A percentile compares a stretch with the other conserved stretches of the same genome.
phyloP scores from a whole-genome alignment of 371 early-diverging fungal species.

The Syncephalastrum contaminatum region DNA sequence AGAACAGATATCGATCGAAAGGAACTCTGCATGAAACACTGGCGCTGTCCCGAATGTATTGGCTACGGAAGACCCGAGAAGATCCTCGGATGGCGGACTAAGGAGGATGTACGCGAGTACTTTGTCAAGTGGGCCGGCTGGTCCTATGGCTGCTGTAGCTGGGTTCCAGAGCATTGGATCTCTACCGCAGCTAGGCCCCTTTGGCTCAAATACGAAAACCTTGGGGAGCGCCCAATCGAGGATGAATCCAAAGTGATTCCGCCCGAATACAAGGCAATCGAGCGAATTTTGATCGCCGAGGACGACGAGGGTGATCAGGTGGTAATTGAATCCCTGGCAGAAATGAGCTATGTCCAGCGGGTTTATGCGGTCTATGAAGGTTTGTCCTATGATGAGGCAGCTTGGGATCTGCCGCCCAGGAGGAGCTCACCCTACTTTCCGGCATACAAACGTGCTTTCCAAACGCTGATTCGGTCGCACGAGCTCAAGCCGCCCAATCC shows the following conservation, averaged over 20 bases:
- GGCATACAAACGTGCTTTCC: too few species aligned
- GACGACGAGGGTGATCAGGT: constrained; percentile 28
- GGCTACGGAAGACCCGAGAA: constrained; percentile 14
- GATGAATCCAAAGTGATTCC: constrained; percentile 22
- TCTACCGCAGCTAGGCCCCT: constrained; percentile 17
- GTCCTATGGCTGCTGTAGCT: constrained; percentile 55
- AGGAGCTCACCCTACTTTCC: too few species aligned
- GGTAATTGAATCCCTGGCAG: background rate
- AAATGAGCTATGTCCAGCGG: constrained; percentile 18
- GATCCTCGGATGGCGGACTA: constrained; percentile 12
- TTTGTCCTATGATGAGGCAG: constrained; percentile 50
- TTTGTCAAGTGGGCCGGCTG: constrained; percentile 56
- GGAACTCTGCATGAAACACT: constrained; percentile 22
- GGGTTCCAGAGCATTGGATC: constrained; percentile 58
- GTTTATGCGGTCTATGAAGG: constrained; percentile 48
- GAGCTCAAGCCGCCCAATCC: too few species aligned
- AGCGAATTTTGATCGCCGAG: constrained; percentile 46
- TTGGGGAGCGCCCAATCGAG: constrained; percentile 10
- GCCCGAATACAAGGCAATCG: constrained; percentile 41
- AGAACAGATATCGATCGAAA: too few species aligned
- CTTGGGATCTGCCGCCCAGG: too few species aligned
- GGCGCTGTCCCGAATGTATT: constrained; percentile 42
- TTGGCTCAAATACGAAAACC: constrained; percentile 28
- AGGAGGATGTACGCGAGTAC: constrained; percentile 5
- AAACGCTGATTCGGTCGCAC: too few species aligned